Evolutionary conservation across 345 rosid genomes (phyloP), one percentile per base, ranked within the genome.

Genomic region (Abelmoschus esculentus): DNA sequence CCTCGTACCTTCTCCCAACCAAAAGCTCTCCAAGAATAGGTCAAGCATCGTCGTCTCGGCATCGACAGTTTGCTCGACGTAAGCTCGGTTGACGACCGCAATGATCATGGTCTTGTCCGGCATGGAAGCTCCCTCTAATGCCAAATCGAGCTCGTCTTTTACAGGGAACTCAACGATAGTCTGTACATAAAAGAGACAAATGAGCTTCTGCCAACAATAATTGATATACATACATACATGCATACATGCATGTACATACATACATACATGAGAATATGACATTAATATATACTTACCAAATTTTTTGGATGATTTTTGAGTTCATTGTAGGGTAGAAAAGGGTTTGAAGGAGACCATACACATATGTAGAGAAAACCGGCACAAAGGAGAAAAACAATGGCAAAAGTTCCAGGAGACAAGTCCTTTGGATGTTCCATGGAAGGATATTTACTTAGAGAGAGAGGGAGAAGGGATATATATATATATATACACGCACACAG

Each of bases 1-100:
- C 36, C 61, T 57, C 2, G 61, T 89, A 6, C 57, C 87, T 15
- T 87, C 83, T 11, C 97, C 98, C 7, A 84, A 47, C 97, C 97
- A 89, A 36, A 93, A 87, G 54, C 92, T 80, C 70, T 87, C 92
- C 62, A 93, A 53, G 77, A 93, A 93, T 19, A 89, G 76, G 74
- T 88, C 92, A 10, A 91, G 67, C 93, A 93, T 90, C 8, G 89
- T 75, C 42, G 73, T 76, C 38, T 80, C 78, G 42, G 81, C 64
- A 13, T 52, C 74, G n/a, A 32, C 61, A 22, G 47, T 78, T 17
- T 81, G 85, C 52, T 87, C 90, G 4, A 81, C 93, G 36, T 89
- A 93, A 0, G 93, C 98, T 58, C 72, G 81, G 73, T 92, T 92
- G 31, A 87, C 84, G 10, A 87, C 76, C 0, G 89, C 78, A 11